These are phyloP conservation scores for Coffea canephora DNA, from an alignment of 257 asterid genomes.

Conservation along the genomic window DNA sequence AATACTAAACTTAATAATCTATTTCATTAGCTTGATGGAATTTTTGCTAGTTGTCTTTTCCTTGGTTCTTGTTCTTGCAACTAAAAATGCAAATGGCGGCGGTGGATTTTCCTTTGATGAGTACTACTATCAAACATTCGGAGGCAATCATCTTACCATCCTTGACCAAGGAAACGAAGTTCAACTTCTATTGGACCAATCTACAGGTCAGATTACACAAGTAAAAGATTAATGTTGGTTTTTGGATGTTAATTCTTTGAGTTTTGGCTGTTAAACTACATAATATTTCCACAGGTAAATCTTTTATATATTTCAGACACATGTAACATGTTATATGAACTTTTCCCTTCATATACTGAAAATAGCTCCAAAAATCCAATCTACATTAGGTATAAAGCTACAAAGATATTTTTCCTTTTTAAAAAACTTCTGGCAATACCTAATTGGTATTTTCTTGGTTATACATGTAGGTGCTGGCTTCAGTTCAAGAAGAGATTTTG, in stretches of 20 bases:
- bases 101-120: slow-evolving; percentile 3
- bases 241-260: too few species aligned
- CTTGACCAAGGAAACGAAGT: slow-evolving; percentile 19
- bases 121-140: slow-evolving; percentile 17
- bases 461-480: slow-evolving; percentile 30
- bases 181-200: slow-evolving; percentile 19
- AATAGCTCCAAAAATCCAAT: too few species aligned
- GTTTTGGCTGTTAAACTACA: not conserved
- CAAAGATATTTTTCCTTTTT: too few species aligned
- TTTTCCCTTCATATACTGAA: too few species aligned
- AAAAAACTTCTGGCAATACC: not conserved
- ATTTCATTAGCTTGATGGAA: not conserved
- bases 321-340: too few species aligned
- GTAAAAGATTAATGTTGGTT: too few species aligned
- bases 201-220: slow-evolving; percentile 7
- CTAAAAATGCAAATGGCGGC: not conserved
- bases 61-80: slow-evolving; percentile 1
- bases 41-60: not conserved
- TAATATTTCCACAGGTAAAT: too few species aligned
- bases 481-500: slow-evolving; percentile 19
- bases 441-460: not conserved
- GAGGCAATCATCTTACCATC: slow-evolving; percentile 20
- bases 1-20: not conserved
- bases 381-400: too few species aligned
- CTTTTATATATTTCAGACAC: too few species aligned